These are phyloP conservation scores for Sphaerobolus stellatus DNA, from an alignment of 1,284 basidiomycete genomes.

Conservation along the genomic window DNA sequence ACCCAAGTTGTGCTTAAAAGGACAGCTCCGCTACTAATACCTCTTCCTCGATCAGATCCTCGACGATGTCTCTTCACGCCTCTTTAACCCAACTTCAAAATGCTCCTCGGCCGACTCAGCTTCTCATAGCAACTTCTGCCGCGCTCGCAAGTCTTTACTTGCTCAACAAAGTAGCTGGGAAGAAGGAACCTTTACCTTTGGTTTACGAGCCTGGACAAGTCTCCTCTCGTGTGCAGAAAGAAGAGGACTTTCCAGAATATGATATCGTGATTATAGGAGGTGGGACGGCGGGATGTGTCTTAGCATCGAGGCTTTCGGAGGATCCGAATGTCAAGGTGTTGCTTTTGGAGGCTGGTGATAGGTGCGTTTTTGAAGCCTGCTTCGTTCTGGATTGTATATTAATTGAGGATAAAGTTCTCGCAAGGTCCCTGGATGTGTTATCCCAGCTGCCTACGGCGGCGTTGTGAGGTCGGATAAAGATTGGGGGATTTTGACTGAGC, in stretches of 20 bases:
- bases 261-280: constrained; percentile 64
- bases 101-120: too few species aligned
- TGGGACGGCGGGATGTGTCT: constrained; percentile 70
- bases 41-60: too few species aligned
- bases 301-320: constrained; percentile 72
- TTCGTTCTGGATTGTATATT: not conserved
- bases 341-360: constrained; percentile 69
- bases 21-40: too few species aligned
- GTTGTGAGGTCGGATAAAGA: constrained; percentile 47
- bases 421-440: not conserved
- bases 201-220: too few species aligned
- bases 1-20: too few species aligned
- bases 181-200: too few species aligned
- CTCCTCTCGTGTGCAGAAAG: too few species aligned
- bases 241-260: constrained; percentile 32
- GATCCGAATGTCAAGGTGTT: constrained; percentile 64
- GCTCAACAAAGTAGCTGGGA: too few species aligned
- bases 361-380: not conserved
- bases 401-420: not conserved
- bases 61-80: too few species aligned
- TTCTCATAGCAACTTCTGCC: too few species aligned
- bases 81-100: too few species aligned
- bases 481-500: constrained; percentile 54
- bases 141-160: too few species aligned
- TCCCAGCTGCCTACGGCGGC: constrained; percentile 24